These are phyloP conservation scores for Clarireedia hainanense DNA, from an alignment of 2,329 filamentous ascomycete species.

Conservation along the genomic window DNA sequence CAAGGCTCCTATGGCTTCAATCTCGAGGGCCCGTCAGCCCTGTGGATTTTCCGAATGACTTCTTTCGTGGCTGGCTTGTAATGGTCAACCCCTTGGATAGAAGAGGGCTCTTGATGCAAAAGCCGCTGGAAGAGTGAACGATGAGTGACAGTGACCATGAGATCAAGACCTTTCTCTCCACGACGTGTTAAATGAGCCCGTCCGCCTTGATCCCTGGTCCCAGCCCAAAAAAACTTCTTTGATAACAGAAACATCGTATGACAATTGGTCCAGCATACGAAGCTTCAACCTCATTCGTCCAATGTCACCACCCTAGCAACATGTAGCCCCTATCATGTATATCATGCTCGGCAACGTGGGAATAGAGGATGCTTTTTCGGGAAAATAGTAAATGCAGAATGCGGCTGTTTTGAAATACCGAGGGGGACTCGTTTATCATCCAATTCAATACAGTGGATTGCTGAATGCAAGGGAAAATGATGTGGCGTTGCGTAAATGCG, in stretches of 20 bases:
- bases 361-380: neutral
- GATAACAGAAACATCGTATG: neutral
- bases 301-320: neutral
- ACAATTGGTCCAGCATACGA: constrained; percentile 1
- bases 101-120: neutral
- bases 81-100: neutral
- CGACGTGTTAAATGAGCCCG: neutral
- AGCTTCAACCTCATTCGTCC: neutral
- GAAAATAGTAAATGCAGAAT: neutral
- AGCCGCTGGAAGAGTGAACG: neutral
- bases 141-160: neutral
- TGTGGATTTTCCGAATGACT: neutral
- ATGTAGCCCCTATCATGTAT: neutral
- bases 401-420: neutral
- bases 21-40: neutral
- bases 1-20: constrained; percentile 3
- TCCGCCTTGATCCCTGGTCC: neutral
- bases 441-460: neutral
- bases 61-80: neutral
- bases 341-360: neutral
- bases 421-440: neutral
- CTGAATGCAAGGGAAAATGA: neutral
- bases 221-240: neutral
- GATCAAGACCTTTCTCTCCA: neutral
- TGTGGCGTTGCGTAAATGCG: neutral